Conservation (phyloP, 2,329 filamentous ascomycete genomes). For the Aspergillus neoniger region DNA sequence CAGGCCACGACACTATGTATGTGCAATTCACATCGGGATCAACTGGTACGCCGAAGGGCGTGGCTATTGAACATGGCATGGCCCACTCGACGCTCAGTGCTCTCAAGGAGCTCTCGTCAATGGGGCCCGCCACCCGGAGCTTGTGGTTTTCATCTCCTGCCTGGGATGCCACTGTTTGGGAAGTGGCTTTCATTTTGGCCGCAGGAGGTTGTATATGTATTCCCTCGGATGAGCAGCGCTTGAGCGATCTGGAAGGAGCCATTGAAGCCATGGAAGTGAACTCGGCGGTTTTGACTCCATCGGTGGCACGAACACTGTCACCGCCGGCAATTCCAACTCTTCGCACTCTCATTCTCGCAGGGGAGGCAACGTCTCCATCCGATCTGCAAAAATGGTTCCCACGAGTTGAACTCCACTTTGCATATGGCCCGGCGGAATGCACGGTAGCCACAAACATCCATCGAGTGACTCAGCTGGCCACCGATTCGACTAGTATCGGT, state of each 20-base stretch:
- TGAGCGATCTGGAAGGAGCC: neutral
- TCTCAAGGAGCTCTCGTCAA: neutral
- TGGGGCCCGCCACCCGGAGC: neutral
- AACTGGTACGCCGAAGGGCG: neutral
- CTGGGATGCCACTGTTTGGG: neutral
- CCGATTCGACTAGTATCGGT: neutral
- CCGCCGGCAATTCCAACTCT: neutral
- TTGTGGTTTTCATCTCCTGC: neutral
- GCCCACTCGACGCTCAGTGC: too few relatives aligned
- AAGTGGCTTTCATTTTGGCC: neutral
- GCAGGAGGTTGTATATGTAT: neutral
- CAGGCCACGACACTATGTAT: neutral
- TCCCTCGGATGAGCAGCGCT: neutral
- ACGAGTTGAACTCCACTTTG: neutral
- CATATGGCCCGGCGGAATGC: neutral
- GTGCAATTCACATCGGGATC: neutral
- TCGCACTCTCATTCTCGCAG: neutral
- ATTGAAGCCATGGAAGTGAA: neutral
- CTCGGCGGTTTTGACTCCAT: neutral
- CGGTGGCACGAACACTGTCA: neutral
- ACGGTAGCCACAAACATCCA: neutral
- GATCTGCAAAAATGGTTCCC: neutral
- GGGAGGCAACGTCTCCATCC: neutral
- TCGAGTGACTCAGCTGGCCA: too few relatives aligned
- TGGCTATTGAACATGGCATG: neutral